Evolutionary conservation across 352 stramenopile species (phyloP), one percentile per base, ranked within the genome.

Genomic region (Globisporangium megalacanthum): DNA sequence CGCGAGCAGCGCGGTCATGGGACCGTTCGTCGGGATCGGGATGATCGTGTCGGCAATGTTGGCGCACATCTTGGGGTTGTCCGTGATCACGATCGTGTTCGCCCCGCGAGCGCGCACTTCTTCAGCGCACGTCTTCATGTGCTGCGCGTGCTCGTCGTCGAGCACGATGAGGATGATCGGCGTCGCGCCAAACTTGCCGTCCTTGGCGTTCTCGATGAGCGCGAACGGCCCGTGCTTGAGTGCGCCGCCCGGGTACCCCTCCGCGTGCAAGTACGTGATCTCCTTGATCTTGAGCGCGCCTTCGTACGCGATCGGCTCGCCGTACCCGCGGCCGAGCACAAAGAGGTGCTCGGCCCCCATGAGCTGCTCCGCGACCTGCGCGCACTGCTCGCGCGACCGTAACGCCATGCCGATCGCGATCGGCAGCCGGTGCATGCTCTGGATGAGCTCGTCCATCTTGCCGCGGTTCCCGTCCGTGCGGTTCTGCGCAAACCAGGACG

Each of bases 221-320:
- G 97, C 97, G 60, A 99, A 99, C 4, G 97, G 97, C 10, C 97
- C 97, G 74, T 99, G 97, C 78, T 99, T 99, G 51, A 99, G 79
- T 44, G 97, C 97, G 29, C 96, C 97, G 25, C 96, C 97, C 55
- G 94, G 92, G 77, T 99, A 99, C 31, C 97, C 97, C 64, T 99
- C 97, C 31, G 97, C 97, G 65, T 99, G 97, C 42, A 99, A 69
- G 65, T 99, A 99, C 56, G 92, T 98, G 74, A 98, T 98, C 80
- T 99, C 97, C 76, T 99, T 99, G 56, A 99, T 97, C 77, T 99
- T 99, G 19, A 99, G 72, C 19, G 97, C 96, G 39, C 97, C 97
- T 83, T 99, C 96, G 62, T 96, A 92, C 17, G 96, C 97, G 52
- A 98, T 97, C 6, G 95, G 94, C 66, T 98, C 91, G 49, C 79